Conservation (phyloP, 257 asterid genomes). For the Solanum infundibuliforme region DNA sequence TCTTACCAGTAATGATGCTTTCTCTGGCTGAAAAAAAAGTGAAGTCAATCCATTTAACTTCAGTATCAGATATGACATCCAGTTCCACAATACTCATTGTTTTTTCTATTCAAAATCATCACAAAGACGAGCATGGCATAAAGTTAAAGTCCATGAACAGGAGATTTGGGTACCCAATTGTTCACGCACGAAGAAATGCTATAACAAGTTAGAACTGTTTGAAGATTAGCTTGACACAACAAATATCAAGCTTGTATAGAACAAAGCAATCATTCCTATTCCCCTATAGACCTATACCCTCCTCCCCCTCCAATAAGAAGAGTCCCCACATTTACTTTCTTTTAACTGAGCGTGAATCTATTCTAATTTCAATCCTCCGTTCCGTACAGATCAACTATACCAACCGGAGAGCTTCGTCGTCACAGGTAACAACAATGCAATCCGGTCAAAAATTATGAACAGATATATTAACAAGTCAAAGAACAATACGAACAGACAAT, state of each 20-base stretch:
- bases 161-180: background rate
- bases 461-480: background rate
- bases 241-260: background rate
- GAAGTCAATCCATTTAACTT: background rate
- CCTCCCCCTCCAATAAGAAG: background rate
- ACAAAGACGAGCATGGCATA: background rate
- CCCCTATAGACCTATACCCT: background rate
- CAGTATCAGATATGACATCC: background rate
- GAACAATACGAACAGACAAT: background rate
- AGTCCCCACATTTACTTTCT: background rate
- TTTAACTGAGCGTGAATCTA: background rate
- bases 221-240: background rate
- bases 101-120: background rate
- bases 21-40: background rate
- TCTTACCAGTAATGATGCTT: background rate
- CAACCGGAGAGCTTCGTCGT: background rate
- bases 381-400: background rate
- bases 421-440: background rate
- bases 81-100: background rate
- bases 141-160: background rate
- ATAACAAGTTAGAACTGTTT: background rate
- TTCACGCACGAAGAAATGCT: background rate
- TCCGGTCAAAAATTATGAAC: background rate
- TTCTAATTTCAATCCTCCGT: background rate
- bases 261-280: background rate